Conservation (phyloP, 139 green algal genomes). For the Picochlorum sp. region DNA sequence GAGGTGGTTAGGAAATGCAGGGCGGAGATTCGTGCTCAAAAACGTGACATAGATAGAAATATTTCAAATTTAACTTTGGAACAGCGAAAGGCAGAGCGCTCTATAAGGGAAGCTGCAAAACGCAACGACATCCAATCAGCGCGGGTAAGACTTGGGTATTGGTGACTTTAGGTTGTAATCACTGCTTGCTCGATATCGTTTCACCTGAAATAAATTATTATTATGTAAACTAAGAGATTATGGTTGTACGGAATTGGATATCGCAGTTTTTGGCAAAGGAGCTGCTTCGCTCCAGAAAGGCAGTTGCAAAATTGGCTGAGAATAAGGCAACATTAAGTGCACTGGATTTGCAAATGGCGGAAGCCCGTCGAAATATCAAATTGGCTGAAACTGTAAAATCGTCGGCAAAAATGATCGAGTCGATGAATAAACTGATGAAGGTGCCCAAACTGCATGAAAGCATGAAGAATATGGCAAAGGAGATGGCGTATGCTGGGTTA, state of each 20-base stretch:
- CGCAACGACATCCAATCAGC: constrained; percentile 54
- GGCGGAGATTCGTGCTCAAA: constrained; percentile 17
- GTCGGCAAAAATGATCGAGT: constrained; percentile 69
- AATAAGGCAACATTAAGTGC: constrained; percentile 79
- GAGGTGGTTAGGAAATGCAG: constrained; percentile 44
- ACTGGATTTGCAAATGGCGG: constrained; percentile 56
- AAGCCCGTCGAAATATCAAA: constrained; percentile 49
- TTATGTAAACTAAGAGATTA: background rate
- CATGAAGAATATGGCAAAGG: constrained; percentile 75
- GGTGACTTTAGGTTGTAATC: background rate
- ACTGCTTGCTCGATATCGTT: background rate
- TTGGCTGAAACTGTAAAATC: constrained; percentile 57
- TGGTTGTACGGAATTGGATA: background rate
- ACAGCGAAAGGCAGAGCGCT: constrained; percentile 60
- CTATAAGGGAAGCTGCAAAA: constrained; percentile 70
- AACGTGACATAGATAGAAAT: constrained; percentile 17
- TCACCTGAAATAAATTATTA: too few species aligned
- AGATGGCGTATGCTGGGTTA: constrained; percentile 82
- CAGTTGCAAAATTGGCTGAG: constrained; percentile 44
- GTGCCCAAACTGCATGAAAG: constrained; percentile 58
- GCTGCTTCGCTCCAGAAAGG: constrained; percentile 51
- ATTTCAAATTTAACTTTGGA: constrained; percentile 63
- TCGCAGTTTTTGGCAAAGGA: constrained; percentile 62
- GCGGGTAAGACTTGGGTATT: constrained; percentile 16
- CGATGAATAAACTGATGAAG: constrained; percentile 62